Evolutionary conservation across 345 rosid genomes (phyloP), one percentile per base, ranked within the genome.

Genomic region (Combretum micranthum): DNA sequence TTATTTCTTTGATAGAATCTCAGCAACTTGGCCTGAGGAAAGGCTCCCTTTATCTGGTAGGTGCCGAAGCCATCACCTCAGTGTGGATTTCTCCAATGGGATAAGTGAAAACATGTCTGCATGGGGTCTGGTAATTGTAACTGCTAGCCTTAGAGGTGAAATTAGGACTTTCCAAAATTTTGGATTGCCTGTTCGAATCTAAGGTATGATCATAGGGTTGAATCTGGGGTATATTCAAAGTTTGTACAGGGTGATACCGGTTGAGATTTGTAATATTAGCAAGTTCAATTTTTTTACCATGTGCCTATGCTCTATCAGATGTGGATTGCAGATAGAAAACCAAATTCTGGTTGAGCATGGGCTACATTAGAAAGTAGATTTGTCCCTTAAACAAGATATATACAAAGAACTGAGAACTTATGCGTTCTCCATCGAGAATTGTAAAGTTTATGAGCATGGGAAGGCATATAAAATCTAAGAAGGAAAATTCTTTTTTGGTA

Each of bases 1-100:
- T 43, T 87, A 93, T 72, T 89, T 89, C 72, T 85, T 85, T 54
- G 92, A 93, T 65, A 84, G 97, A 70, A 82, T 87, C 52, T 87
- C 95, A 2, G 85, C 89, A 26, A 89, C 99, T 4, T 89, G 96
- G 94, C 97, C 97, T 0, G 99, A 83, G 71, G 99, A 89, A 69
- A 89, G 81, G 47, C 85, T 87, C 32, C 47, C 64, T 23, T 20
- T 60, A 66, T 73, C 81, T 2, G 61, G 78, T 26, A 79, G 77
- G 71, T 71, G 66, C 58, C 69, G 77, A 54, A 89, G 84, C 55
- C 83, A 83, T n/a, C 55, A 53, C 32, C 63, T 64, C 44, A 80
- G 89, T 57, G 22, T 79, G 21, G 97, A 93, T 71, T 21, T 79
- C 44, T 64, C 79, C 44, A 73, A 63, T 25, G 82, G 77, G 48